Base-by-base conservation (phyloP, 2,329 filamentous ascomycete species). In the Aspergillus persii region DNA sequence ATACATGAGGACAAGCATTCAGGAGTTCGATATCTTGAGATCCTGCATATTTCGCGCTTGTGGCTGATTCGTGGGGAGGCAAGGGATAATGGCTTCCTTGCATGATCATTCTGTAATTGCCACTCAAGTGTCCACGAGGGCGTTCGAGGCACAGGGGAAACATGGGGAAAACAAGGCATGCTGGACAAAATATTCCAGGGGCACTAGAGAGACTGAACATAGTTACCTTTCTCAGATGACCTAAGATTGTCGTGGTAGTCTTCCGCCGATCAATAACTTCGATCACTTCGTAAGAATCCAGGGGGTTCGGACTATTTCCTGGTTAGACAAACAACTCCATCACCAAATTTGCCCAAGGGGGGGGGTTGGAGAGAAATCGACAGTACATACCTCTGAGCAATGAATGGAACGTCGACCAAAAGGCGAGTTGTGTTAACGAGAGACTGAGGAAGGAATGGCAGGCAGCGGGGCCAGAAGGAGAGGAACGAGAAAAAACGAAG, bases 11-110 rank as follows among this genome's bases (percentile, higher is more conserved):
- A 48, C 52, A 46, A 33, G 33, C 23, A 53, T 53, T 53, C 51
- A 41, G 47, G 26, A 54, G 36, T n/a, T 18, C 15, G 26, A 46
- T 36, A n/a, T 54, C 51, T 23, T 58, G 46, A 54, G 46, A 54
- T 50, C 47, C 41, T 47, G 30, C 44, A 23, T 56, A 23, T 26
- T 51, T 27, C 48, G 44, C 12, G 47, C 26, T 36, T 46, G 30
- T 55, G 57, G 57, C 57, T 58, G 56, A 47, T 33, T 46, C 27
- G 29, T 18, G 41, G 36, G 36, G 29, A 9, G 29, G 56, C 51
- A 58, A 58, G 56, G 54, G 56, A 49, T 18, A 23, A 29, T 23
- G 47, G 23, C 39, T 33, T 36, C 57, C 57, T 58, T 58, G 52
- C 57, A 50, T 54, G 15, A 31, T 31, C 48, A 27, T 30, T 54